These are phyloP conservation scores for Rostrohypoxylon terebratum DNA, from an alignment of 495 filamentous ascomycete genomes.

Conservation along the genomic window DNA sequence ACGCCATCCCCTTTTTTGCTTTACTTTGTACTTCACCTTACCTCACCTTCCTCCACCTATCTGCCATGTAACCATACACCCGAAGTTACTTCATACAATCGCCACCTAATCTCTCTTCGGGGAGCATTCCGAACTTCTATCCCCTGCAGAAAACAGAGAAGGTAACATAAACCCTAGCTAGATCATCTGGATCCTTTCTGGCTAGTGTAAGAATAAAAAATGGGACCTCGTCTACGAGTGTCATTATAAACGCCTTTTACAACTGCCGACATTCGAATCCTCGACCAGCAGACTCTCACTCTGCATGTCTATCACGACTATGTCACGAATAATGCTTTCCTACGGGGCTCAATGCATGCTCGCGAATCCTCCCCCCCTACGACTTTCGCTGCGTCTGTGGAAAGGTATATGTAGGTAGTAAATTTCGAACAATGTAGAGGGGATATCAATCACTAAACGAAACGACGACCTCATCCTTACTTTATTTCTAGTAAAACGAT, in stretches of 20 bases:
- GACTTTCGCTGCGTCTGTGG: background rate
- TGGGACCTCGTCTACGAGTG: background rate
- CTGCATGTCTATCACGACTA: background rate
- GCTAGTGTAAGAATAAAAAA: background rate
- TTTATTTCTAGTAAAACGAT: background rate
- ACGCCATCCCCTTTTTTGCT: background rate
- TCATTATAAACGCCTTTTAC: conserved; percentile 2
- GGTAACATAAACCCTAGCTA: conserved; percentile 2
- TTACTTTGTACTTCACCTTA: conserved; percentile 15
- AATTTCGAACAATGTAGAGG: background rate
- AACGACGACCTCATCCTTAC: background rate
- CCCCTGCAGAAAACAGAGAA: background rate
- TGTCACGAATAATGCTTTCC: background rate
- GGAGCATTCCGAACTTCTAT: background rate
- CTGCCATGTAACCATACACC: conserved; percentile 16
- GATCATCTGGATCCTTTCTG: conserved; percentile 15
- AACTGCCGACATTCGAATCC: conserved; percentile 25
- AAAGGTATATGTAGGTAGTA: conserved; percentile 10
- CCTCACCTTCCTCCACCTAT: conserved; percentile 13
- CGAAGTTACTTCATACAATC: background rate
- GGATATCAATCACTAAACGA: background rate
- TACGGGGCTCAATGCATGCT: background rate
- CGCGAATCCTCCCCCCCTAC: background rate
- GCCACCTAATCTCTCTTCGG: conserved; percentile 4
- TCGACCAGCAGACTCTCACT: background rate